Evolutionary conservation across 2,329 filamentous ascomycete genomes (phyloP).

Genomic region (Orbilia blumenaviensis): DNA sequence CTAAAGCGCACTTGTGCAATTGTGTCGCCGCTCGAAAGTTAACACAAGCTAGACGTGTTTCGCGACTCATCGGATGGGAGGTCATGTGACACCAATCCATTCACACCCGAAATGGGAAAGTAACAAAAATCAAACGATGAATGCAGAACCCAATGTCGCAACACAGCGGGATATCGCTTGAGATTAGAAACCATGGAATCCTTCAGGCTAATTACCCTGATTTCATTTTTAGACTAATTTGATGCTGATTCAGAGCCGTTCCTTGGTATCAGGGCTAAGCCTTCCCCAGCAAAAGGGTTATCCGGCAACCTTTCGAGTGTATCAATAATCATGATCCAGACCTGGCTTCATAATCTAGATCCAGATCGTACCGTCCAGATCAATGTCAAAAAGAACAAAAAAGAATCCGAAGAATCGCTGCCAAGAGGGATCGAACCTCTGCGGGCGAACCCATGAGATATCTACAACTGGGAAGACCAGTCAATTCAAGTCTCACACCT

Average conservation of each 20-base stretch:
- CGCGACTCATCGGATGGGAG: conserved; percentile 44
- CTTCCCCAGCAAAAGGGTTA: neutral
- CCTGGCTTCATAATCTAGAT: too few species aligned
- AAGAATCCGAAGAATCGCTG: conserved; percentile 44
- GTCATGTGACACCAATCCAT: conserved; percentile 27
- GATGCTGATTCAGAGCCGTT: too few species aligned
- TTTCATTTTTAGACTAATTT: neutral
- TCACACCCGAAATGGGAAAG: neutral
- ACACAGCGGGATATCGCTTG: neutral
- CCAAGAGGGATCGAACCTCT: conserved; percentile 55
- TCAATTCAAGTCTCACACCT: conserved; percentile 53
- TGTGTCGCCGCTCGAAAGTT: conserved; percentile 14
- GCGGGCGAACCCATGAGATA: conserved; percentile 54
- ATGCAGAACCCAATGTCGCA: neutral
- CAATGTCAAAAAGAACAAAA: conserved; percentile 10
- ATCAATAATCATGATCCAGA: neutral
- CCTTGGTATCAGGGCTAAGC: too few species aligned
- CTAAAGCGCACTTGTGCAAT: neutral
- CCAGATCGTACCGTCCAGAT: neutral
- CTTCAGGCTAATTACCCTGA: neutral
- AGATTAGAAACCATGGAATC: neutral
- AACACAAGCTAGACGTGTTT: too few species aligned
- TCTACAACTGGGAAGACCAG: conserved; percentile 9
- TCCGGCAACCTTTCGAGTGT: neutral
- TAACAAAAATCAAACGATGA: conserved; percentile 7